Evolutionary conservation across 2,329 filamentous ascomycete species (phyloP).

Genomic region (Sclerotinia borealis): DNA sequence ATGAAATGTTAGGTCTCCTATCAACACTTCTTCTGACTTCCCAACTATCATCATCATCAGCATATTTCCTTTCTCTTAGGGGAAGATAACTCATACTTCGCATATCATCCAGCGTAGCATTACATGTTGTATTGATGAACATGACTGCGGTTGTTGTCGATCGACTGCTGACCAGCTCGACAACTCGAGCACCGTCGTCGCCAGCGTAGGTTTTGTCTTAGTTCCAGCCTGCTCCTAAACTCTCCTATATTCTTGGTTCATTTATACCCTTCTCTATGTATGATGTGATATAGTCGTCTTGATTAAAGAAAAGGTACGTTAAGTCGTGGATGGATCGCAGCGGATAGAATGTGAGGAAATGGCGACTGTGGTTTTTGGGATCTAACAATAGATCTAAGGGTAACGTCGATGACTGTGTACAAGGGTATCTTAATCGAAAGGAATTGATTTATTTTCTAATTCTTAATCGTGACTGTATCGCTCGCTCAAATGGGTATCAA

Average conservation of each 20-base stretch:
- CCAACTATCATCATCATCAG: conserved; percentile 29
- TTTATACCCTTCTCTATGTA: background rate
- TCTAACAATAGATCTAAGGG: background rate
- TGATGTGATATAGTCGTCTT: background rate
- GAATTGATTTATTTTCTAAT: background rate
- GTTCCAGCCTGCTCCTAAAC: background rate
- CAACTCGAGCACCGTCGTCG: conserved; percentile 4
- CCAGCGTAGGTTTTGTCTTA: background rate
- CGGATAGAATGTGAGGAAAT: background rate
- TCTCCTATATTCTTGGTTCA: background rate
- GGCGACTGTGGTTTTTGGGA: background rate
- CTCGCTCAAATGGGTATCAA: conserved; percentile 8
- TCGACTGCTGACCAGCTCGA: conserved; percentile 5
- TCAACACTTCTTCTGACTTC: conserved; percentile 40
- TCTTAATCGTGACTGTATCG: background rate
- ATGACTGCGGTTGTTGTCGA: conserved; percentile 4
- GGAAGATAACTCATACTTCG: conserved; percentile 28
- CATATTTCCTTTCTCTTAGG: conserved; percentile 1
- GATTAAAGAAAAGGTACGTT: background rate
- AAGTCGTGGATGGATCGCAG: background rate
- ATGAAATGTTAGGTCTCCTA: conserved; percentile 48
- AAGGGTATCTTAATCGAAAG: conserved; percentile 3
- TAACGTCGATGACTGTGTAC: background rate
- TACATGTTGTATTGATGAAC: conserved; percentile 26
- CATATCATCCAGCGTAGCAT: conserved; percentile 34